Conservation (phyloP, 2,329 filamentous ascomycete genomes). For the Aspergillus hortae region DNA sequence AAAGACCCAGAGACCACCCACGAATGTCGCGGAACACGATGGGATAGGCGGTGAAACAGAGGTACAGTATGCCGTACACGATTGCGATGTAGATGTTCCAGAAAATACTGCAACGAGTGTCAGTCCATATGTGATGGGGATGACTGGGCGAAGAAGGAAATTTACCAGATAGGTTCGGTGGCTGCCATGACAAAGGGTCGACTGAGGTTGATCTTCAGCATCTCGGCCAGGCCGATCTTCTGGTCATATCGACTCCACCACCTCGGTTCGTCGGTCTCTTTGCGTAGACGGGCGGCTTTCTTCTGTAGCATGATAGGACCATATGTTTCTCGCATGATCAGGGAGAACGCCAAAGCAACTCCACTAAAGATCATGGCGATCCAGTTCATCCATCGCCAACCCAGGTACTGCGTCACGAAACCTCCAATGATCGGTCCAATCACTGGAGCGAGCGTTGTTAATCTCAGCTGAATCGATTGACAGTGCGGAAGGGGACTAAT, state of each 20-base stretch:
- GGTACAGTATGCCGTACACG: conserved; percentile 81
- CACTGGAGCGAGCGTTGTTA: conserved; percentile 19
- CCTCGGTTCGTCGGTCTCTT: conserved; percentile 65
- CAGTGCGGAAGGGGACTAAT: not conserved
- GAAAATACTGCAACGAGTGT: conserved; percentile 55
- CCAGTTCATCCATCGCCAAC: conserved; percentile 89
- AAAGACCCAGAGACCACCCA: conserved; percentile 70
- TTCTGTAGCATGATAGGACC: conserved; percentile 65
- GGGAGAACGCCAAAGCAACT: conserved; percentile 57
- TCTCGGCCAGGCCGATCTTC: conserved; percentile 58
- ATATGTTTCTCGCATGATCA: conserved; percentile 70
- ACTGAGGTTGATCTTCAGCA: conserved; percentile 72
- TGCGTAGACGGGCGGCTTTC: conserved; percentile 61
- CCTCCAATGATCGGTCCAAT: conserved; percentile 73
- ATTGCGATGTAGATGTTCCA: conserved; percentile 71
- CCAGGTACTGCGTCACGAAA: conserved; percentile 65
- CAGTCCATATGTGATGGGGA: conserved; percentile 2
- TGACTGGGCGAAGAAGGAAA: not conserved
- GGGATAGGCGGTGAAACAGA: conserved; percentile 88
- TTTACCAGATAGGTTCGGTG: conserved; percentile 79
- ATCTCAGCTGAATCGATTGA: not conserved
- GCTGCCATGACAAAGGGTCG: conserved; percentile 73
- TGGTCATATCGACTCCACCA: conserved; percentile 82
- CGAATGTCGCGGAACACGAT: conserved; percentile 73
- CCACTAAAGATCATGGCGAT: conserved; percentile 70